Evolutionary conservation across 2,329 filamentous ascomycete species (phyloP), one percentile per base, ranked within the genome.

Genomic region (Botrytis porri): DNA sequence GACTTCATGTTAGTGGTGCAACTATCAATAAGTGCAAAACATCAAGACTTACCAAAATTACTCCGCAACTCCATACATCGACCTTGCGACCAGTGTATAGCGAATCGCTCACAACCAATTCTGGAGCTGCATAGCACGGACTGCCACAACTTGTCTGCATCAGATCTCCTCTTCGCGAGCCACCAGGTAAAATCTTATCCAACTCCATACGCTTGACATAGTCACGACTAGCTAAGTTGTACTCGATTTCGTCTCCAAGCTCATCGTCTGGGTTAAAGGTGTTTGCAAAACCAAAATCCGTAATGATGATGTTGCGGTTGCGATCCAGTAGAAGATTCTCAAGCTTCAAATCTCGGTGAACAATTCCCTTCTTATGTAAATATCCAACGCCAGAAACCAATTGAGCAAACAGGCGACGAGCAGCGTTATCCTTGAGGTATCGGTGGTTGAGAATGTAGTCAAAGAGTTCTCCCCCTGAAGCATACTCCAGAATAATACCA

Each of bases 71-170:
- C 96, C 96, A 99, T 51, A 99, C 96, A 81, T 99, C 96, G 39
- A 99, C 96, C 83, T 99, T 99, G 70, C 95, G 90, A 64, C 96
- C 96, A 2, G 96, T 99, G 83, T 99, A 99, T 12, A 99, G 85
- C 25, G 95, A 97, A 83, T 99, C 96, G 81, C 94, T 98, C 75
- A 99, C 96, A 22, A 99, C 96, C 71, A 99, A 86, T 84, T 99
- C 96, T 7, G 96, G 96, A 22, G 96, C 96, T 66, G 96, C 96
- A 82, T 99, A 99, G 81, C 96, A 99, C 12, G 96, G 96, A 82
- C 95, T 98, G 76, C 96, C 96, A 82, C 96, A 99, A 82, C 96
- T 98, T 18, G 96, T 99, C 83, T 98, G 95, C 96, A 99, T 99
- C 80, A 99, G 85, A 84, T 99, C 96, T 54, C 96, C 96, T 79